A percentile compares a stretch with the other conserved stretches of the same genome.
Evolutionary conservation across 148 eudicot species (phyloP).

Genomic region (Vaccinium macrocarpon): DNA sequence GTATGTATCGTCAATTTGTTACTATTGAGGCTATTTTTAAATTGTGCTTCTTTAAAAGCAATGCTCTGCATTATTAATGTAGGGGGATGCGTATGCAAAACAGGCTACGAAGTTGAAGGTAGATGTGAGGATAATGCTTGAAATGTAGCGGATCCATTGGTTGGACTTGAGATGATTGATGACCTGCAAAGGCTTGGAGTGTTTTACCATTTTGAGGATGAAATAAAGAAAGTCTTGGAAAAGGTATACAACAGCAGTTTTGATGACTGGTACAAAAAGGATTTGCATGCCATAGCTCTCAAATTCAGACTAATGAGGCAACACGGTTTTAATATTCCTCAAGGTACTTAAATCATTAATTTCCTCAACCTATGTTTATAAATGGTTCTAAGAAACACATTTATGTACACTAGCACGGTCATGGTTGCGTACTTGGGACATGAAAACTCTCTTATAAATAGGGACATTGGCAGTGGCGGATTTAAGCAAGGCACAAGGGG

Average conservation of each 20-base stretch:
- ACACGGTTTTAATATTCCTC: slow-evolving; percentile 21
- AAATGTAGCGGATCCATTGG: background rate
- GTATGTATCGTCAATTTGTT: background rate
- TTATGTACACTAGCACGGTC: too few species aligned
- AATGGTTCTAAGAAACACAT: background rate
- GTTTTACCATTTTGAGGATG: slow-evolving; percentile 26
- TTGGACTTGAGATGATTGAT: slow-evolving; percentile 27
- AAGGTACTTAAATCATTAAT: slow-evolving; percentile 23
- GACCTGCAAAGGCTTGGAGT: slow-evolving; percentile 32
- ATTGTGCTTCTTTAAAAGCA: background rate
- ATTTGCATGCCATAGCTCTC: slow-evolving; percentile 19
- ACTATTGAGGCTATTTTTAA: background rate
- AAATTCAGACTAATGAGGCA: slow-evolving; percentile 31
- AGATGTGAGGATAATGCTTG: background rate
- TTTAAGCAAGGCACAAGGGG: too few species aligned
- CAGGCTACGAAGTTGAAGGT: background rate
- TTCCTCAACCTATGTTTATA: background rate
- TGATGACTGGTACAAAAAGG: background rate
- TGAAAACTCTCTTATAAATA: too few species aligned
- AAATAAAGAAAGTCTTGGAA: slow-evolving; percentile 22
- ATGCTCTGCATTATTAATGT: background rate
- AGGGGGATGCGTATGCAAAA: background rate
- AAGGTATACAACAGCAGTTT: background rate
- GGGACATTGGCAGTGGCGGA: too few species aligned
- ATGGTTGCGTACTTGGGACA: too few species aligned